A percentile compares a stretch with the other conserved stretches of the same genome.
Evolutionary conservation across 2,329 filamentous ascomycete genomes (phyloP).

Genomic region (Alternaria ventricosa): DNA sequence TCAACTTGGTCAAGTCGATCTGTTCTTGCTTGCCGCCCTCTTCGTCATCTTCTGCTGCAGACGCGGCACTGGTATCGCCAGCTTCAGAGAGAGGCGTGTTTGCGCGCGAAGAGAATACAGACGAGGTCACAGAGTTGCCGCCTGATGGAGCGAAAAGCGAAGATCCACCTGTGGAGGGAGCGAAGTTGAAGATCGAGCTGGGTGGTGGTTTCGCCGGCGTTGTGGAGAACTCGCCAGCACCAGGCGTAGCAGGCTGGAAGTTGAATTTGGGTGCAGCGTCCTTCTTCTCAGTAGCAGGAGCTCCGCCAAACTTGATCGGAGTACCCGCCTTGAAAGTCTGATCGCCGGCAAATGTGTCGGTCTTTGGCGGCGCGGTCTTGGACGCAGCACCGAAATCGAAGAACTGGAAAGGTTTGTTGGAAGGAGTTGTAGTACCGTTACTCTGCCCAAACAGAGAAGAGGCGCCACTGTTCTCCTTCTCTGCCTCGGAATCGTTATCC

Average conservation of each 20-base stretch:
- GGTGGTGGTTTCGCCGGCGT: conserved; percentile 36
- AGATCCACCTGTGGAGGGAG: conserved; percentile 17
- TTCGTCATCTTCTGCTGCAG: conserved; percentile 38
- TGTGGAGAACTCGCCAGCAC: conserved; percentile 33
- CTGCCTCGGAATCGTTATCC: conserved; percentile 26
- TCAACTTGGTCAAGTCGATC: conserved; percentile 41
- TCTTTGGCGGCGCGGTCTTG: conserved; percentile 37
- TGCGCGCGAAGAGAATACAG: conserved; percentile 45
- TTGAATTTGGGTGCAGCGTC: conserved; percentile 30
- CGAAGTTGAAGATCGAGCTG: conserved; percentile 33
- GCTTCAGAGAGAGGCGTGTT: conserved; percentile 45
- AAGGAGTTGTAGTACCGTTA: conserved; percentile 37
- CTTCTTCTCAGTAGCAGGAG: conserved; percentile 29
- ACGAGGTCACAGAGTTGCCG: conserved; percentile 31
- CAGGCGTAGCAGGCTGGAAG: conserved; percentile 37
- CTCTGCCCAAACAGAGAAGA: conserved; percentile 24
- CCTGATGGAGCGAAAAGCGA: conserved; percentile 30
- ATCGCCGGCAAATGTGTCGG: conserved; percentile 40
- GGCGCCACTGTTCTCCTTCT: conserved; percentile 29
- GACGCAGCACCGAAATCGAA: conserved; percentile 42
- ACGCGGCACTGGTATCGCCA: conserved; percentile 36
- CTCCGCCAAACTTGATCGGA: conserved; percentile 45
- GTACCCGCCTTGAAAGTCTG: conserved; percentile 47
- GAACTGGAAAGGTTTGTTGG: conserved; percentile 30
- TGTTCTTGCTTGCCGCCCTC: conserved; percentile 38